Percentiles rank a stretch among this genome's conserved stretches.
phyloP scores from a whole-genome alignment of 306 rosid genomes.

The Quercus robur region DNA sequence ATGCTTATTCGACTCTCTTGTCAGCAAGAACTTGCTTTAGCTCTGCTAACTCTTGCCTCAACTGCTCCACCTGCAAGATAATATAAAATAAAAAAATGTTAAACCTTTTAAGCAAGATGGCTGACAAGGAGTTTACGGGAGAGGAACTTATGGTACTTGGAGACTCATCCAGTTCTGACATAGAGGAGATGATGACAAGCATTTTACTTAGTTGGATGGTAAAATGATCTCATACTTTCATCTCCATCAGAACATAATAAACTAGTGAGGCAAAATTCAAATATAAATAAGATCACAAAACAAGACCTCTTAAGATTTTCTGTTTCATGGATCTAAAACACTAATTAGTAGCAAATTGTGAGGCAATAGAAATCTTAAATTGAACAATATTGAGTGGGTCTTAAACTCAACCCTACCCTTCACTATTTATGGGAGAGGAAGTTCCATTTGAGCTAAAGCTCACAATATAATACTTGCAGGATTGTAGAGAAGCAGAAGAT shows the following conservation, averaged over 20 bases:
- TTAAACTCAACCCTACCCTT: too few species aligned
- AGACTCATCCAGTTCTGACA: neutral
- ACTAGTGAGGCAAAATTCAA: neutral
- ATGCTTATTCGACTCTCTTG: conserved; percentile 74
- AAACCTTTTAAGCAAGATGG: conserved; percentile 9
- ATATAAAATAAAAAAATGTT: conserved; percentile 1
- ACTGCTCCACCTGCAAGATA: conserved; percentile 70
- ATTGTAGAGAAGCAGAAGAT: neutral
- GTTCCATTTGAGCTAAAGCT: too few species aligned
- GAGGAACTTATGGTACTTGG: conserved; percentile 17
- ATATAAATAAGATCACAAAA: neutral
- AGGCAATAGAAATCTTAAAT: neutral
- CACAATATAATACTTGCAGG: neutral
- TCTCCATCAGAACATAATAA: neutral
- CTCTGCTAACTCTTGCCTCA: conserved; percentile 72
- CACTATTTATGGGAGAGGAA: too few species aligned
- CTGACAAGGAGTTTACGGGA: conserved; percentile 5
- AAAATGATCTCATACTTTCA: neutral
- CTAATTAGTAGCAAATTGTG: neutral
- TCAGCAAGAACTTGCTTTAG: conserved; percentile 58
- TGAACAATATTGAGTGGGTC: too few species aligned
- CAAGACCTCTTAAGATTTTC: neutral
- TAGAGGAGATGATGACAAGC: neutral
- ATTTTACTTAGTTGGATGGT: neutral
- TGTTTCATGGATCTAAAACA: neutral